Percentiles rank a stretch among this genome's conserved stretches.
Evolutionary conservation across 23 red algal genomes (phyloP).

Genomic region (Chondrus crispus): DNA sequence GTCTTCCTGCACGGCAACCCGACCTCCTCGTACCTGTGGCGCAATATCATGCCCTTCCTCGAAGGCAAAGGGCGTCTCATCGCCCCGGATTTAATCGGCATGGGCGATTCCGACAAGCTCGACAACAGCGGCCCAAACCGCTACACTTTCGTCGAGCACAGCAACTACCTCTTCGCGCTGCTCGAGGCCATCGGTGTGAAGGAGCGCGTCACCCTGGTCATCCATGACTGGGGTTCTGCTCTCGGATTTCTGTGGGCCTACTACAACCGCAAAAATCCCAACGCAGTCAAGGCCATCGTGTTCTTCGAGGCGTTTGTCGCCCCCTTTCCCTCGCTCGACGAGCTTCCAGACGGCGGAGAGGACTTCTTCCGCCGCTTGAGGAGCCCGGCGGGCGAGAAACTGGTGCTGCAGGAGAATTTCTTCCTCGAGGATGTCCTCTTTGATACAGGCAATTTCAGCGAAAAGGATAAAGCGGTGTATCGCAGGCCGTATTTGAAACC

Average conservation of each 20-base stretch:
- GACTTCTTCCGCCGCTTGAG: not conserved
- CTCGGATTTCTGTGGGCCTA: slow-evolving; percentile 8
- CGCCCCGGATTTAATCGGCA: not conserved
- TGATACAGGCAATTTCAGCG: not conserved
- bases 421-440: not conserved
- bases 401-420: not conserved
- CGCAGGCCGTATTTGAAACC: not conserved
- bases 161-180: not conserved
- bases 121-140: not conserved
- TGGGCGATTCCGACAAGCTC: not conserved
- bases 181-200: slow-evolving; percentile 9
- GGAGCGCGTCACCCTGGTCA: not conserved
- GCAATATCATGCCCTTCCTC: not conserved
- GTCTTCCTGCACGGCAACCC: slow-evolving; percentile 22
- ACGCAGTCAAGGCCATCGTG: slow-evolving; percentile 3
- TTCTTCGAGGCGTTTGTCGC: slow-evolving; percentile 1
- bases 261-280: slow-evolving; percentile 2
- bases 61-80: not conserved
- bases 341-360: too few relatives aligned
- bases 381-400: not conserved
- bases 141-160: not conserved
- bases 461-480: not conserved
- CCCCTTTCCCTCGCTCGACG: not conserved
- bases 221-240: slow-evolving; percentile 16
- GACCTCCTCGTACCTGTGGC: slow-evolving; percentile 3